Percentiles rank a stretch among this genome's conserved stretches.
Evolutionary conservation across 2,329 filamentous ascomycete species (phyloP).

Genomic region (Diaporthe citriasiana): DNA sequence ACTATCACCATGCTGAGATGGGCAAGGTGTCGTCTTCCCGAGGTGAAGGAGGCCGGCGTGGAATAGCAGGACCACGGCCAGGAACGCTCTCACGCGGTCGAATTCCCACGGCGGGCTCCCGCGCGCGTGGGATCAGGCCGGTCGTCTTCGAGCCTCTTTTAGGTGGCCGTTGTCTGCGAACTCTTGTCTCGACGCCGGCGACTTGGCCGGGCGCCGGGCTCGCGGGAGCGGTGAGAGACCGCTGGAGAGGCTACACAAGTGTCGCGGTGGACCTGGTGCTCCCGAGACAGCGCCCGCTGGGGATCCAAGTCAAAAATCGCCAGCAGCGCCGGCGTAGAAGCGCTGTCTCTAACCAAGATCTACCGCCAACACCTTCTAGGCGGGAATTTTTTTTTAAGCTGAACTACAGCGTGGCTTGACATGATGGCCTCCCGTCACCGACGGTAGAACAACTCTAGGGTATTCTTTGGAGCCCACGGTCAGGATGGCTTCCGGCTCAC

Average conservation of each 20-base stretch:
- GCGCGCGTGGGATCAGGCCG: background rate
- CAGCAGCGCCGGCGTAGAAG: background rate
- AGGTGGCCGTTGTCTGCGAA: background rate
- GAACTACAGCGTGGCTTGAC: constrained; percentile 21
- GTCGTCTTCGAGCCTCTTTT: background rate
- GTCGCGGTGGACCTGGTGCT: constrained; percentile 10
- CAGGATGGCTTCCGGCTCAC: background rate
- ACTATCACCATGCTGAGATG: constrained; percentile 22
- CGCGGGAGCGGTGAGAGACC: constrained; percentile 9
- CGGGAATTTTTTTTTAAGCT: constrained; percentile 10
- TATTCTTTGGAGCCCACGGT: background rate
- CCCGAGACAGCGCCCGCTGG: constrained; percentile 18
- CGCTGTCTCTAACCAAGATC: constrained; percentile 14
- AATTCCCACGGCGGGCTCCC: background rate
- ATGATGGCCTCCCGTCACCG: background rate
- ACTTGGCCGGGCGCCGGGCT: background rate
- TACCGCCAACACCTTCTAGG: constrained; percentile 5
- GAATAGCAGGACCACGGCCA: background rate
- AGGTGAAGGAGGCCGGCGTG: constrained; percentile 9
- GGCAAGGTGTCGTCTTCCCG: constrained; percentile 4
- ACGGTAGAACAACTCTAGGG: constrained; percentile 12
- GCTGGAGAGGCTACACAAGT: background rate
- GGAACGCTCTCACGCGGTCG: constrained; percentile 1
- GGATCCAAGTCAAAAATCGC: background rate
- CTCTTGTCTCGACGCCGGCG: background rate